Percentiles rank a stretch among this genome's conserved stretches.
Conservation (phyloP, 179 eudicot genomes). For the Beta lomatogona region DNA sequence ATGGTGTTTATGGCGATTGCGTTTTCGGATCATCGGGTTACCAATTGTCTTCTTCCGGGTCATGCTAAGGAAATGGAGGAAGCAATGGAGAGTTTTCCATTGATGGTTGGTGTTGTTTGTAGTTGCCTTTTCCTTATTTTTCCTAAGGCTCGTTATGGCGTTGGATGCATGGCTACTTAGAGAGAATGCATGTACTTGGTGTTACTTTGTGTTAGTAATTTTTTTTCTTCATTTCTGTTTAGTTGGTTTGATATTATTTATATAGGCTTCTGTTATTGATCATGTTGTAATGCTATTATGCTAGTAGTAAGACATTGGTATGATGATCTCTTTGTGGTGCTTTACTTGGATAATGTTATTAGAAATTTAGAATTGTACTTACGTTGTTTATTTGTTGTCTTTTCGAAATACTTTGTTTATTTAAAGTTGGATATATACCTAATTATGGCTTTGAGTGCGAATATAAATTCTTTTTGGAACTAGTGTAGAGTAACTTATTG, state of each 20-base stretch:
- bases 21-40: constrained; percentile 80
- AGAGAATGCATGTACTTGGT: not conserved
- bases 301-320: not conserved
- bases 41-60: constrained; percentile 64
- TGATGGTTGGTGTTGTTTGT: constrained; percentile 84
- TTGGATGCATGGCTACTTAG: constrained; percentile 76
- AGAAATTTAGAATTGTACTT: too few species aligned
- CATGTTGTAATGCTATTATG: not conserved
- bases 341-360: not conserved
- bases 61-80: constrained; percentile 80
- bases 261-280: not conserved
- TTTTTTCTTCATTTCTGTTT: not conserved
- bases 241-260: not conserved
- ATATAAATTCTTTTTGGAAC: too few species aligned
- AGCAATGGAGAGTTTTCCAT: constrained; percentile 84
- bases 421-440: too few species aligned
- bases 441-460: too few species aligned
- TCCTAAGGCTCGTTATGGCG: constrained; percentile 79
- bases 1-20: constrained; percentile 81
- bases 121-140: constrained; percentile 79
- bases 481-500: too few species aligned
- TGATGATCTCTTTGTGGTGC: not conserved
- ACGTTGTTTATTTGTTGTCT: too few species aligned
- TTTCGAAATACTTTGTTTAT: too few species aligned
- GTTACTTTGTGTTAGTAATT: not conserved